Evolutionary conservation across 2,329 filamentous ascomycete species (phyloP), one percentile per base, ranked within the genome.

Genomic region (Sarocladium strictum): DNA sequence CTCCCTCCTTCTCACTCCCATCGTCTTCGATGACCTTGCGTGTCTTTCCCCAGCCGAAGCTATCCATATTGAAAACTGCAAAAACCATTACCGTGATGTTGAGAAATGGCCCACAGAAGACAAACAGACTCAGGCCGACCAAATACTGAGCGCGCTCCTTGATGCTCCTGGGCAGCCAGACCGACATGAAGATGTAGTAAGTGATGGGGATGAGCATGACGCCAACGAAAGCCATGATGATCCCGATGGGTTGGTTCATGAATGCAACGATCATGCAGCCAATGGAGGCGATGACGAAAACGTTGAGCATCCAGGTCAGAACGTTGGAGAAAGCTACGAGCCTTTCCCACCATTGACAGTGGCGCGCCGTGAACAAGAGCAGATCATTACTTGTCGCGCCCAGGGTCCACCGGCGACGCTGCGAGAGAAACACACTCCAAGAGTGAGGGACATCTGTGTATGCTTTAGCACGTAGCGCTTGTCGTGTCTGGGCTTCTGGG

Each of bases 381-480:
- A 64, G 33, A 53, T 64, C 62, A 35, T 64, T 64, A 52, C 58
- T 61, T 26, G 61, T 64, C 14, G 61, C 60, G 19, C 62, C 62
- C 1, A 64, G 60, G n/a, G 62, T 62, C 62, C 62, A 64, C 11
- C 61, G 61, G 1, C 61, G 60, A 12, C 61, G 61, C 50, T 63
- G 62, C 14, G 62, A 64, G 3, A 74, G 61, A 56, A 73, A 75
- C 27, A 75, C 72, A 24, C 64, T 67, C 63, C 69, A 66, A 17
- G 63, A 63, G 54, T 69, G 65, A 1, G 70, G 70, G 10, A 71
- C 70, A 52, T 71, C 67, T 2, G 72, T 74, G 57, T 63, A 72
- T 9, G 72, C 71, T 23, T 66, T 63, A 5, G 72, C 72, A n/a
- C 63, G 60, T 7, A 74, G 60, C 0, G 71, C 70, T 56, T 75